A percentile compares a stretch with the other conserved stretches of the same genome.
Conservation (phyloP, 805 yeast species). For the Hanseniaspora hatyaiensis region DNA sequence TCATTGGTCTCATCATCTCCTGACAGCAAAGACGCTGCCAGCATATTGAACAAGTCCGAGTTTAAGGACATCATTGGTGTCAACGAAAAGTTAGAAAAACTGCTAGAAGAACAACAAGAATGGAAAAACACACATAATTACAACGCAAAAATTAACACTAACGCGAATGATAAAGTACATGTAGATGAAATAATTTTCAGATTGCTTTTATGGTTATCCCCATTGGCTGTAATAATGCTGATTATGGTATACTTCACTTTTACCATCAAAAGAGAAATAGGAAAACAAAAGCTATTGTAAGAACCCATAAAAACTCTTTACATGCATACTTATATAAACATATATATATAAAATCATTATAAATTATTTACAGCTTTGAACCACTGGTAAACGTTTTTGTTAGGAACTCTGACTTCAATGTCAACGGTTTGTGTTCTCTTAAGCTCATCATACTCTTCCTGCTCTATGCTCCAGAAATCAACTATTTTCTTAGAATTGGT, state of each 20-base stretch:
- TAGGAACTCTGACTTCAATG: slow-evolving; percentile 9
- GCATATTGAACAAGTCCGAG: slow-evolving; percentile 11
- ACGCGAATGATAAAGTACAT: slow-evolving; percentile 18
- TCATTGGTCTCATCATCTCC: slow-evolving; percentile 1
- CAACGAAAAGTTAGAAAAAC: slow-evolving; percentile 25
- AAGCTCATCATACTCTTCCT: slow-evolving; percentile 12
- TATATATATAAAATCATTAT: not conserved
- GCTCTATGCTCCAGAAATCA: slow-evolving; percentile 7
- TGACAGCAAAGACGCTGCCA: slow-evolving; percentile 13
- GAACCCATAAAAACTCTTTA: too few relatives aligned
- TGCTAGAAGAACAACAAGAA: slow-evolving; percentile 26
- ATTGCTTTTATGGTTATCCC: slow-evolving; percentile 26
- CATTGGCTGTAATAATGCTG: slow-evolving; percentile 25
- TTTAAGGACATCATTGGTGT: slow-evolving; percentile 25
- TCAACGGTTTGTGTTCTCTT: slow-evolving; percentile 10
- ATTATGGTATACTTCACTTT: slow-evolving; percentile 30
- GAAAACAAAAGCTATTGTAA: slow-evolving; percentile 28
- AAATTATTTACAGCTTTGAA: not conserved
- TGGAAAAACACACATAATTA: slow-evolving; percentile 24
- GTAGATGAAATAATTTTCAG: slow-evolving; percentile 27
- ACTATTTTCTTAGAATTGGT: not conserved
- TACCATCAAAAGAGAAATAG: slow-evolving; percentile 29
- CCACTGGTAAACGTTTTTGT: slow-evolving; percentile 11
- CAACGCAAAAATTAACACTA: not conserved
- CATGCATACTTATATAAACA: too few relatives aligned